phyloP scores from a whole-genome alignment of 2,329 filamentous ascomycete genomes.

The Diplodia sapinea region DNA sequence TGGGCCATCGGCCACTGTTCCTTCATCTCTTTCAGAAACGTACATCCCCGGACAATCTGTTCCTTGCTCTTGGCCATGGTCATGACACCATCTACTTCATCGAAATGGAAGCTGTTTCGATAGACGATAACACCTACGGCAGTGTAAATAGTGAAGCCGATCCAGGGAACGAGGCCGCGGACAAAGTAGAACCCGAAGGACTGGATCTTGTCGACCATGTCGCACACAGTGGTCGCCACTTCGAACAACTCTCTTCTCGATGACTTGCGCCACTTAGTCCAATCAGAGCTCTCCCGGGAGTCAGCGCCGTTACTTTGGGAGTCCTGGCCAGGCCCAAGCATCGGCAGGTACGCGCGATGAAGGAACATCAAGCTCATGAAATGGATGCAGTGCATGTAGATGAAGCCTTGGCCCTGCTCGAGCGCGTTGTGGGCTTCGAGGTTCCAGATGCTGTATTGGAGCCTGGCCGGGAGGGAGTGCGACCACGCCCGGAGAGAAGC shows the following conservation, averaged over 20 bases:
- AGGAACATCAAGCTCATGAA: slow-evolving; percentile 53
- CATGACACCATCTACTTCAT: slow-evolving; percentile 38
- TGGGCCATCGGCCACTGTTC: slow-evolving; percentile 51
- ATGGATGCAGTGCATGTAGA: slow-evolving; percentile 51
- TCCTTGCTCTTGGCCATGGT: slow-evolving; percentile 43
- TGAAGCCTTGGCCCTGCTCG: slow-evolving; percentile 50
- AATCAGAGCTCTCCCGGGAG: slow-evolving; percentile 31
- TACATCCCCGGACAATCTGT: slow-evolving; percentile 46
- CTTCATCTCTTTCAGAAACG: slow-evolving; percentile 50
- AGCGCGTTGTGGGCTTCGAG: slow-evolving; percentile 50
- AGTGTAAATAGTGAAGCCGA: slow-evolving; percentile 51
- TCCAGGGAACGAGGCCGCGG: slow-evolving; percentile 50
- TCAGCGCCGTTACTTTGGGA: slow-evolving; percentile 2
- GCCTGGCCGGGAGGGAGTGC: slow-evolving; percentile 42
- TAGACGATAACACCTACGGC: slow-evolving; percentile 51
- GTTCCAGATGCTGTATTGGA: slow-evolving; percentile 47
- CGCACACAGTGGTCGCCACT: slow-evolving; percentile 46
- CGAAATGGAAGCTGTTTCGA: slow-evolving; percentile 46
- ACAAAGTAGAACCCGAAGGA: slow-evolving; percentile 50
- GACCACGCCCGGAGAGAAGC: slow-evolving; percentile 46
- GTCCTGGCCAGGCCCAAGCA: slow-evolving; percentile 44
- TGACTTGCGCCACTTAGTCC: slow-evolving; percentile 47
- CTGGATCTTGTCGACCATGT: slow-evolving; percentile 51
- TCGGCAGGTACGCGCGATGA: slow-evolving; percentile 48
- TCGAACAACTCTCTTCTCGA: slow-evolving; percentile 47